These are phyloP conservation scores for Vicia sativa DNA, from an alignment of 306 rosid genomes.

Conservation along the genomic window DNA sequence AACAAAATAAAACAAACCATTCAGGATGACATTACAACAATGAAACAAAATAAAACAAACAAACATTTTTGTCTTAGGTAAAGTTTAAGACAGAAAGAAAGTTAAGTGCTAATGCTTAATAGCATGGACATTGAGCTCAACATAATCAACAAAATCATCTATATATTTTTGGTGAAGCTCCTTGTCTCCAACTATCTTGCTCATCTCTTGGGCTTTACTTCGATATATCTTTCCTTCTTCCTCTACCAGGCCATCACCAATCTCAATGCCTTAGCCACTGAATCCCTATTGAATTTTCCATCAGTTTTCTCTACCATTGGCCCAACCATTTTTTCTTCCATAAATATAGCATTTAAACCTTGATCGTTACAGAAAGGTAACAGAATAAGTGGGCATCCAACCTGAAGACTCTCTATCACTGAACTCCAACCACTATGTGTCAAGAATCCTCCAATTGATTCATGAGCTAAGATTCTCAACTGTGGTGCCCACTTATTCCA, in stretches of 20 bases:
- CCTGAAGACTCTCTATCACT: slow-evolving; percentile 14
- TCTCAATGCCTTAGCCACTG: slow-evolving; percentile 30
- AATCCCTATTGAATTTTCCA: slow-evolving; percentile 24
- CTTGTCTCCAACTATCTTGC: slow-evolving; percentile 21
- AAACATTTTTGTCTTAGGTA: too few species aligned
- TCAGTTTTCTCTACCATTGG: slow-evolving; percentile 40
- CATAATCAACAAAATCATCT: slow-evolving; percentile 37
- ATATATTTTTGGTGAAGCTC: slow-evolving; percentile 21
- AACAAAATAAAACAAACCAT: too few species aligned
- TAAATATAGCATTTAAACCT: slow-evolving; percentile 5
- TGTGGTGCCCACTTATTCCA: slow-evolving; percentile 43
- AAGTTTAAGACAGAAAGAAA: background rate
- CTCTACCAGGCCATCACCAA: slow-evolving; percentile 37
- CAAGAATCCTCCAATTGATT: slow-evolving; percentile 42
- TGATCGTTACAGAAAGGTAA: slow-evolving; percentile 42
- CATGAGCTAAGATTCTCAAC: slow-evolving; percentile 34
- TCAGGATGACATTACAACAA: too few species aligned
- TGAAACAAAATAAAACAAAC: too few species aligned
- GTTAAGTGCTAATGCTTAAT: background rate
- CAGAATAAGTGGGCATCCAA: slow-evolving; percentile 31
- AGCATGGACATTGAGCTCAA: background rate
- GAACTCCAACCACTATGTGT: slow-evolving; percentile 47
- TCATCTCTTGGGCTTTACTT: slow-evolving; percentile 39
- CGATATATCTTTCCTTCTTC: slow-evolving; percentile 46
- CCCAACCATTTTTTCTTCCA: slow-evolving; percentile 44